Conservation (phyloP, 768 basidiomycete species). For the Suillus ampliporus region DNA sequence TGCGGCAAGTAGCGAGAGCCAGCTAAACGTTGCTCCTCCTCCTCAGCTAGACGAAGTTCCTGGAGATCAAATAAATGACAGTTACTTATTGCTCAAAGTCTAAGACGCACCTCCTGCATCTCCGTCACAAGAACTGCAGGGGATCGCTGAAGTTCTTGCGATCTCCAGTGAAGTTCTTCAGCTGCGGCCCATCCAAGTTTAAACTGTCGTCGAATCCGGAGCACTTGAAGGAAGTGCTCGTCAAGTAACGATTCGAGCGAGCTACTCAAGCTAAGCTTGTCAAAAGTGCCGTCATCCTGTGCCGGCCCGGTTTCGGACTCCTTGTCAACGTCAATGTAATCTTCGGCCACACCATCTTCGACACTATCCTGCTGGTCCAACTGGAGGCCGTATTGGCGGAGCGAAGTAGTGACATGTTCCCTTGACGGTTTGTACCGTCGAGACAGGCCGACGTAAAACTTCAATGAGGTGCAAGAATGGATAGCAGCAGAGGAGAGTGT, state of each 20-base stretch:
- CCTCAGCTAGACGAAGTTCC: conserved; percentile 44
- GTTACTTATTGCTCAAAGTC: background rate
- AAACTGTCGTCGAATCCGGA: conserved; percentile 57
- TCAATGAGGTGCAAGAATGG: conserved; percentile 41
- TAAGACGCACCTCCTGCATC: conserved; percentile 37
- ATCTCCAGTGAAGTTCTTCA: conserved; percentile 54
- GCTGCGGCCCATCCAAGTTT: conserved; percentile 73
- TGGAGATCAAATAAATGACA: conserved; percentile 1
- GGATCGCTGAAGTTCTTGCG: conserved; percentile 50
- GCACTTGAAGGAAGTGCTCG: conserved; percentile 56
- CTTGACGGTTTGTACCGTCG: conserved; percentile 62
- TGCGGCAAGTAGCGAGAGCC: conserved; percentile 53
- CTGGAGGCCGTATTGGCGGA: conserved; percentile 56
- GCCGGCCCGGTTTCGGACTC: conserved; percentile 26
- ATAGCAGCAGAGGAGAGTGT: conserved; percentile 42
- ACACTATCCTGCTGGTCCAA: conserved; percentile 44
- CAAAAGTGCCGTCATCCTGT: conserved; percentile 52
- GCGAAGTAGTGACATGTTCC: conserved; percentile 52
- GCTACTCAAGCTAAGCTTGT: conserved; percentile 65
- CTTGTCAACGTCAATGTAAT: background rate
- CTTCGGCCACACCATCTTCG: conserved; percentile 13
- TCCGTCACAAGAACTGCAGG: conserved; percentile 44
- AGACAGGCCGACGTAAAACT: conserved; percentile 69
- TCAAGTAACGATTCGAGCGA: conserved; percentile 68
- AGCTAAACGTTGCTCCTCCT: conserved; percentile 45